Evolutionary conservation across 2,329 filamentous ascomycete genomes (phyloP).

Genomic region (Exophiala bonariae): DNA sequence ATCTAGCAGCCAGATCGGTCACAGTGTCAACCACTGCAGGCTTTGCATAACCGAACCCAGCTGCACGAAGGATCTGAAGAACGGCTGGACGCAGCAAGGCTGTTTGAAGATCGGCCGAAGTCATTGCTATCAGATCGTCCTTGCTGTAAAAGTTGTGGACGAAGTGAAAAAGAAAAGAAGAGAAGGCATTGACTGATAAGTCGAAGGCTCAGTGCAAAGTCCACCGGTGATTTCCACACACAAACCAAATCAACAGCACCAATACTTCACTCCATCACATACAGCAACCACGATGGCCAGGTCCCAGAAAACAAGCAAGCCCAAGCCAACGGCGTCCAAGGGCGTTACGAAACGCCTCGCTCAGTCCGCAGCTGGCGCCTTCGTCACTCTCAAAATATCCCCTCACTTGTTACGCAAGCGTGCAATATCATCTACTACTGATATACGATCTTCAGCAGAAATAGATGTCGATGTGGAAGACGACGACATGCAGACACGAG

Average conservation of each 20-base stretch:
- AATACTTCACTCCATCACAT: no score
- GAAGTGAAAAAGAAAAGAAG: no score
- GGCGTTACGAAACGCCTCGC: no score
- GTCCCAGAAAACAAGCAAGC: no score
- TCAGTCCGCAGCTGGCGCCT: constrained; percentile 1
- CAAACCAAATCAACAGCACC: no score
- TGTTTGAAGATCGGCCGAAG: constrained; percentile 60
- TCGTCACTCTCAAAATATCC: constrained; percentile 7
- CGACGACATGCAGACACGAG: constrained; percentile 7
- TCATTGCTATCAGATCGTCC: constrained; percentile 38
- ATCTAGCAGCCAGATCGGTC: constrained; percentile 82
- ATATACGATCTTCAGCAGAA: background rate
- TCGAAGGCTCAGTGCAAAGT: no score
- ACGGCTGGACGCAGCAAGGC: constrained; percentile 82
- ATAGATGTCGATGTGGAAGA: background rate
- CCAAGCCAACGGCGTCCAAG: no score
- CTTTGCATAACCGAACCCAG: constrained; percentile 81
- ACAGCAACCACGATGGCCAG: no score
- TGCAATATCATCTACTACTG: constrained; percentile 1
- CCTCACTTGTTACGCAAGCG: constrained; percentile 1
- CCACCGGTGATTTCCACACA: no score
- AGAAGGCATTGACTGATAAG: no score
- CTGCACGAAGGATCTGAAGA: constrained; percentile 86
- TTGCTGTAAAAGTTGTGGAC: background rate
- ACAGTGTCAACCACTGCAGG: constrained; percentile 82